A percentile compares a stretch with the other conserved stretches of the same genome.
Evolutionary conservation across 768 basidiomycete species (phyloP).

Genomic region (Trametes elegans): DNA sequence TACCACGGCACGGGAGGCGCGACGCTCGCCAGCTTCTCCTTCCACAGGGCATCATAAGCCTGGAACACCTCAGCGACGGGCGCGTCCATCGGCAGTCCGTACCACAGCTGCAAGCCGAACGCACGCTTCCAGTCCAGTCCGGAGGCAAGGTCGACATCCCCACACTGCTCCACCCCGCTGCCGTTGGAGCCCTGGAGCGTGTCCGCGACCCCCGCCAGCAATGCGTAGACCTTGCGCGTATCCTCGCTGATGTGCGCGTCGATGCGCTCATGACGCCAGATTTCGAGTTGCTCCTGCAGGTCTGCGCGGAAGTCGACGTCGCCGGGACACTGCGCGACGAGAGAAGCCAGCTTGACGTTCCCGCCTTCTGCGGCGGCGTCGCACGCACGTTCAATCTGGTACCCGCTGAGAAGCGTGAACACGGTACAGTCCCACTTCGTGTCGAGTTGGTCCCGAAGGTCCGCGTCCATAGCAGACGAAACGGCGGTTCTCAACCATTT

Average conservation of each 20-base stretch:
- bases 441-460: slow-evolving; percentile 52
- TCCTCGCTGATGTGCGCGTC: slow-evolving; percentile 65
- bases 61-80: slow-evolving; percentile 68
- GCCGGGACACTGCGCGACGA: slow-evolving; percentile 84
- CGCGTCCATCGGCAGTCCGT: slow-evolving; percentile 66
- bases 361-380: slow-evolving; percentile 70
- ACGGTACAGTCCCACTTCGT: slow-evolving; percentile 48
- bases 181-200: slow-evolving; percentile 54
- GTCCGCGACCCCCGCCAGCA: slow-evolving; percentile 76
- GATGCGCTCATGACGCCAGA: slow-evolving; percentile 80
- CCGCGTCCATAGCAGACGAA: slow-evolving; percentile 65
- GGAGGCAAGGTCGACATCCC: slow-evolving; percentile 60
- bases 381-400: slow-evolving; percentile 85
- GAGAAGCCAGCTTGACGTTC: slow-evolving; percentile 82
- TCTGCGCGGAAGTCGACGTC: slow-evolving; percentile 73
- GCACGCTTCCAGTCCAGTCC: slow-evolving; percentile 93
- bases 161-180: slow-evolving; percentile 48
- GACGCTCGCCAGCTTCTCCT: slow-evolving; percentile 38
- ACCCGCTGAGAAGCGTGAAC: slow-evolving; percentile 81
- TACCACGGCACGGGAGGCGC: slow-evolving; percentile 63
- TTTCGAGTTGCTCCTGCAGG: slow-evolving; percentile 67
- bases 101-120: slow-evolving; percentile 92
- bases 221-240: slow-evolving; percentile 77
- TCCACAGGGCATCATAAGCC: slow-evolving; percentile 50
- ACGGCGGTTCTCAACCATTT: slow-evolving; percentile 82